Evolutionary conservation across 2,329 filamentous ascomycete genomes (phyloP).

Genomic region (Talaromyces sp.): DNA sequence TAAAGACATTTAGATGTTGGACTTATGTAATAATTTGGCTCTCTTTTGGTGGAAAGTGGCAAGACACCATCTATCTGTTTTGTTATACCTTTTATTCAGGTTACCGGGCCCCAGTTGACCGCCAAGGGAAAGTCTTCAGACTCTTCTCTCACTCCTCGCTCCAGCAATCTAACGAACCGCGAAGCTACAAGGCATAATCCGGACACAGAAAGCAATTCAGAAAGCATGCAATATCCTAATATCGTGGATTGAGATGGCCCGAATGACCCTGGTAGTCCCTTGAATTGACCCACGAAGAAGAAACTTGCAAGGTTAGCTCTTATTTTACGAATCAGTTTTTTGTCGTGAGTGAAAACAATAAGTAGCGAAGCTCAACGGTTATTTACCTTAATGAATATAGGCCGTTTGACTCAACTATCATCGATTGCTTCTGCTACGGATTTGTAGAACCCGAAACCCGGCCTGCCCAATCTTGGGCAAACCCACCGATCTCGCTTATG

Average conservation of each 20-base stretch:
- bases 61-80: neutral
- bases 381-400: neutral
- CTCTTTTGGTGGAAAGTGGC: neutral
- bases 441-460: neutral
- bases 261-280: neutral
- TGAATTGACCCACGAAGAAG: neutral
- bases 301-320: neutral
- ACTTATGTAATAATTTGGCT: no score
- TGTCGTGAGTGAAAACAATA: neutral
- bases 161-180: neutral
- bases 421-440: no score
- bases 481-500: neutral
- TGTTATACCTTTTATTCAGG: neutral
- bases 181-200: neutral
- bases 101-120: neutral
- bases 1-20: no score
- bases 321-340: neutral
- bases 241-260: neutral
- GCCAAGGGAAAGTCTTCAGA: neutral
- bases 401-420: neutral
- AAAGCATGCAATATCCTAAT: neutral
- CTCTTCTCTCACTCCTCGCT: neutral
- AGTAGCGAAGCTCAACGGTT: neutral
- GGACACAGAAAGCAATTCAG: neutral
- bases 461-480: neutral